Conservation (phyloP, 1,284 basidiomycete species). For the Cutaneotrichosporon curvatum region DNA sequence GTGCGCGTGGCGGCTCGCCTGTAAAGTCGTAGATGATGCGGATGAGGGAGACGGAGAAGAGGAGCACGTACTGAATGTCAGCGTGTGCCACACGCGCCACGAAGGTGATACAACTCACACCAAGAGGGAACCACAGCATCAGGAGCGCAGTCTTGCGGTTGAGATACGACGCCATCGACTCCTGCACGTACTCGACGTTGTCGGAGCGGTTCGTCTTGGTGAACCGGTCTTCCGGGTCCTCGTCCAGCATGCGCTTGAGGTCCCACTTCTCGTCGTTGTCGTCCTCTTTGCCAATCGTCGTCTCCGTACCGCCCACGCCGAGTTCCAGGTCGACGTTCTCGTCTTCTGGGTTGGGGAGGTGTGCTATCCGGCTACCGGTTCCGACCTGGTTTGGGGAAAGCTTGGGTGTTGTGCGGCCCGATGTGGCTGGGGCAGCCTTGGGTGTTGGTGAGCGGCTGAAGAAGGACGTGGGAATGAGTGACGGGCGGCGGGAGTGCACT, state of each 20-base stretch:
- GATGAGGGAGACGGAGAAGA: conserved; percentile 46
- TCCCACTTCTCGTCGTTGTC: conserved; percentile 35
- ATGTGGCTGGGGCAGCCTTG: no score
- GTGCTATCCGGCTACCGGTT: no score
- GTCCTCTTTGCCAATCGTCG: no score
- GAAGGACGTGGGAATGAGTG: no score
- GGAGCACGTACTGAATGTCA: conserved; percentile 31
- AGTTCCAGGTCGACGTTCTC: background rate
- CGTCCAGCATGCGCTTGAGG: conserved; percentile 33
- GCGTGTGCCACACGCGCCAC: background rate
- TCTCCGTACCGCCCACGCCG: background rate
- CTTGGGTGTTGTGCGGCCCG: no score
- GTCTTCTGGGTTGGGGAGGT: background rate
- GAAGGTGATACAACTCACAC: conserved; percentile 32
- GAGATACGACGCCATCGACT: conserved; percentile 44
- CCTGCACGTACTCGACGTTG: conserved; percentile 37
- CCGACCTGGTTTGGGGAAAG: no score
- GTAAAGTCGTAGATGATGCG: conserved; percentile 45
- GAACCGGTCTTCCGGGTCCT: conserved; percentile 24
- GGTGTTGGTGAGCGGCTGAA: no score
- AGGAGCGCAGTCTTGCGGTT: conserved; percentile 46
- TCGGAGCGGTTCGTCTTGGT: conserved; percentile 21
- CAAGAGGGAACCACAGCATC: conserved; percentile 46
- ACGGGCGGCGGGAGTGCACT: no score
- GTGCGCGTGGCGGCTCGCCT: conserved; percentile 25